Evolutionary conservation across 495 filamentous ascomycete genomes (phyloP), one percentile per base, ranked within the genome.

Genomic region (Bacidia rubella): DNA sequence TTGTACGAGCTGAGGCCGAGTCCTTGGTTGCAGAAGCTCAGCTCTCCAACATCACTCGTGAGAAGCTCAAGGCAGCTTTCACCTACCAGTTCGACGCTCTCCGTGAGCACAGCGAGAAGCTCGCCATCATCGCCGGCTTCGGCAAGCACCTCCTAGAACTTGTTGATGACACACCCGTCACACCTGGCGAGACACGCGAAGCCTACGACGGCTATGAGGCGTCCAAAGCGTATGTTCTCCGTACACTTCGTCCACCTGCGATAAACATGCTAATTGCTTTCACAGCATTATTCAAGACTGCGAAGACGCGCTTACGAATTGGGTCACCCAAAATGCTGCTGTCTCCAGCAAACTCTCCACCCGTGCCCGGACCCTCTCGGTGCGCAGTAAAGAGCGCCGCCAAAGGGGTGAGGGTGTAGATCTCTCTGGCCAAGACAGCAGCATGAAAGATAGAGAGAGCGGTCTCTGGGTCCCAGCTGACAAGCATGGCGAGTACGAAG

Each of bases 181-280:
- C 92, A 2, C 92, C 92, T 4, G 92, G 92, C 56, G 92, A 98
- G 75, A 97, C 92, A 11, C 87, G 92, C 55, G 77, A 87, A 42
- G 88, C 93, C 0, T 98, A 98, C 66, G 92, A 98, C 62, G 93
- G 92, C 55, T 98, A 98, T 66, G 92, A 98, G 60, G 90, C 90
- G 56, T 92, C 86, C 78, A 97, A 97, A 72, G 89, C 79, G 68
- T 78, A 67, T 54, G 66, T 68, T 15, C 51, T 27, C 11, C 12
- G 3, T 29, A 43, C 19, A 10, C 7, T 44, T 43, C 35, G 2
- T 11, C 11, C 11, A 43, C n/a, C 11, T 52, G n/a, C 12, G 32
- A n/a, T n/a, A 52, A 52, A 21, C 38, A 23, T n/a, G 19, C 3
- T 52, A 4, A 21, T 17, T 19, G 22, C 1, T 23, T 42, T 15